Percentiles rank a stretch among this genome's conserved stretches.
Evolutionary conservation across 2,329 filamentous ascomycete species (phyloP).

Genomic region (Dothistroma septosporum): DNA sequence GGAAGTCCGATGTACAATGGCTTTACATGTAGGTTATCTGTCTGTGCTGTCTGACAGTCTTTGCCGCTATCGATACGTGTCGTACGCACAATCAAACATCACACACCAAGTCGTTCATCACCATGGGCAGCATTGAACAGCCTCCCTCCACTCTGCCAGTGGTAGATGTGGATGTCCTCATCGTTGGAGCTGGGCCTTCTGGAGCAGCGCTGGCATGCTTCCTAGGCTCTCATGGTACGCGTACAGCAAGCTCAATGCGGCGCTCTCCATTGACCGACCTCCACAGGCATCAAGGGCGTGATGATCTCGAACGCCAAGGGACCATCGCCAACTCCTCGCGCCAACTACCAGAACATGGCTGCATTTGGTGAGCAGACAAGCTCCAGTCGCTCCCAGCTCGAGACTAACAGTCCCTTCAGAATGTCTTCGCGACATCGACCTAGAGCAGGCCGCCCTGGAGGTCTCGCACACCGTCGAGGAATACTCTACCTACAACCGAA

Average conservation of each 20-base stretch:
- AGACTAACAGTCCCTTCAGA: neutral
- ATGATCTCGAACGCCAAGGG: constrained; percentile 3
- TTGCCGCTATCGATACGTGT: neutral
- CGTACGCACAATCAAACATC: neutral
- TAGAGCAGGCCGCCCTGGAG: constrained; percentile 1
- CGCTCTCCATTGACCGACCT: neutral
- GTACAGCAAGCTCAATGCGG: neutral
- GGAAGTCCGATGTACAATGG: neutral
- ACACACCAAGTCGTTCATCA: neutral
- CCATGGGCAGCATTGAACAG: constrained; percentile 3
- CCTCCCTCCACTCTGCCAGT: neutral
- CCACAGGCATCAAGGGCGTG: constrained; percentile 1
- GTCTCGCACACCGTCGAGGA: neutral
- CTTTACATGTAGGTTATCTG: neutral
- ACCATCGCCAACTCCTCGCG: neutral
- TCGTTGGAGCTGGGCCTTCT: constrained; percentile 6
- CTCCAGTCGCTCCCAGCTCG: neutral
- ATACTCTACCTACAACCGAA: constrained; percentile 2
- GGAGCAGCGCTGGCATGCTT: constrained; percentile 6
- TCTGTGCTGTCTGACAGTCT: neutral
- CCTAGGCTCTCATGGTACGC: constrained; percentile 1
- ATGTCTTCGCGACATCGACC: constrained; percentile 5
- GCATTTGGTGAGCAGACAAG: neutral
- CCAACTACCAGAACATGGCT: constrained; percentile 8
- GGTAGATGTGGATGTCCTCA: constrained; percentile 6